A percentile compares a stretch with the other conserved stretches of the same genome.
Conservation (phyloP, 495 filamentous ascomycete genomes). For the Pseudomonodictys pantanalensis region DNA sequence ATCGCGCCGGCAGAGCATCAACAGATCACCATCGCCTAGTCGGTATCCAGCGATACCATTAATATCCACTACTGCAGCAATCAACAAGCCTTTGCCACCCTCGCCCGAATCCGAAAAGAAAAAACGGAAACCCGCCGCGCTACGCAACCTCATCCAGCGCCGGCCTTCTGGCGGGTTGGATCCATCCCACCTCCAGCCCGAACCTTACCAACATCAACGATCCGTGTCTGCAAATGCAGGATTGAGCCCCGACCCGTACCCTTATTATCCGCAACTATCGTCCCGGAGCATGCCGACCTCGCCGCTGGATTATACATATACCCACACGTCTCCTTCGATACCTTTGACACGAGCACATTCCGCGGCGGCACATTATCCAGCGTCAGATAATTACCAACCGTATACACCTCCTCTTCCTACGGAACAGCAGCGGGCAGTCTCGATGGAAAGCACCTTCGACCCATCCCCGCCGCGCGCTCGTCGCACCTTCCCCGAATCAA, state of each 20-base stretch:
- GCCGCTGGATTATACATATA: conserved; percentile 1
- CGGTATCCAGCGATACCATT: conserved; percentile 18
- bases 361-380: conserved; percentile 6
- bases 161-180: conserved; percentile 20
- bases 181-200: conserved; percentile 23
- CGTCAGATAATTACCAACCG: not conserved
- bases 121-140: conserved; percentile 15
- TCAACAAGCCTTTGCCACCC: conserved; percentile 24
- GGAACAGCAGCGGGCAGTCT: not conserved
- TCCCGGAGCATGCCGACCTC: conserved; percentile 32
- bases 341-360: conserved; percentile 10
- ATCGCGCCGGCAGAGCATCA: conserved; percentile 16
- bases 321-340: conserved; percentile 1
- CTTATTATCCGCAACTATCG: conserved; percentile 17
- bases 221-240: conserved; percentile 15
- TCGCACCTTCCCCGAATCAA: conserved; percentile 30
- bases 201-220: conserved; percentile 17
- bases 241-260: conserved; percentile 12
- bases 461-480: conserved; percentile 17
- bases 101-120: conserved; percentile 26
- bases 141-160: conserved; percentile 28
- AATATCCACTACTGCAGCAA: conserved; percentile 20
- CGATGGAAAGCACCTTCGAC: conserved; percentile 11
- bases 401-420: not conserved
- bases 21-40: conserved; percentile 25